phyloP scores from a whole-genome alignment of 768 basidiomycete species.

The Pleurotus platypus region DNA sequence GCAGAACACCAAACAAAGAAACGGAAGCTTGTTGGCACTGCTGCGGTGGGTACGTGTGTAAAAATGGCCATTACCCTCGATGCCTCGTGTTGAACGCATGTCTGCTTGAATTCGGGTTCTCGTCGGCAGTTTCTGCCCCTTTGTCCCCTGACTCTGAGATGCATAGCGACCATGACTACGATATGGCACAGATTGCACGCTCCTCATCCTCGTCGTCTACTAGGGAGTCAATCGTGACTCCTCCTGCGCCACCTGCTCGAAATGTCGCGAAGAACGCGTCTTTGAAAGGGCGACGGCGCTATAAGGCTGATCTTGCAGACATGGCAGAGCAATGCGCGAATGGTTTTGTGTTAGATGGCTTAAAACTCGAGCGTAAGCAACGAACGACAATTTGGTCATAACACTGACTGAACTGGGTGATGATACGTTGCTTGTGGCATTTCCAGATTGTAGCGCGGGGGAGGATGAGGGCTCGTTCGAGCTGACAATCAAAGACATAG shows the following conservation, averaged over 20 bases:
- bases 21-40: conserved; percentile 5
- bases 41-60: conserved; percentile 22
- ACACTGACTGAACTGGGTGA: no score
- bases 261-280: conserved; percentile 30
- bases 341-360: conserved; percentile 32
- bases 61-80: conserved; percentile 7
- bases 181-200: no score
- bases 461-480: conserved; percentile 70
- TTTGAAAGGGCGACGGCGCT: conserved; percentile 55
- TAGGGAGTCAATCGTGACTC: no score
- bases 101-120: conserved; percentile 5
- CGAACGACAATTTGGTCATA: neutral
- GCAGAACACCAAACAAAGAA: conserved; percentile 8
- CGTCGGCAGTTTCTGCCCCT: neutral
- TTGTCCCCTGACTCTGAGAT: neutral
- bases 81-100: conserved; percentile 10
- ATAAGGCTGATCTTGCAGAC: conserved; percentile 53
- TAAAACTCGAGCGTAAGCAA: conserved; percentile 39
- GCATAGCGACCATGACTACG: neutral
- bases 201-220: no score
- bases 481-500: conserved; percentile 34
- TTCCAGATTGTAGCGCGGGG: conserved; percentile 45
- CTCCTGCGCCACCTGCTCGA: neutral
- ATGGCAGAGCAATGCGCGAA: conserved; percentile 31
- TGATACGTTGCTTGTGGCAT: neutral